Conservation (phyloP, 148 eudicot genomes). For the Spergularia bocconei region DNA sequence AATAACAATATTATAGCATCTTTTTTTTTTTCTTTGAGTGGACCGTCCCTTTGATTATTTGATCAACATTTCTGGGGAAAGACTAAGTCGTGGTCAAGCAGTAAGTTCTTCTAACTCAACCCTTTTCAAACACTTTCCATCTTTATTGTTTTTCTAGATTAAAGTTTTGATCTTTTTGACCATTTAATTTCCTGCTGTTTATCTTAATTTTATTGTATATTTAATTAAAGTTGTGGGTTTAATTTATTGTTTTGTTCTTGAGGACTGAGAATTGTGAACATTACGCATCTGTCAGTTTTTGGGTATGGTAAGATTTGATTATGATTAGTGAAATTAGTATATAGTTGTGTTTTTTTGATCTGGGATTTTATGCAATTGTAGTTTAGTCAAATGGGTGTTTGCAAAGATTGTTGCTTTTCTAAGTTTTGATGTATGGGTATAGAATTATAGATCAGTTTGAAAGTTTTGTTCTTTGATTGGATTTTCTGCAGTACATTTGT, state of each 20-base stretch:
- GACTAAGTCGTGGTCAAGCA: no score
- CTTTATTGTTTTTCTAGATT: background rate
- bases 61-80: no score
- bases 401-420: slow-evolving; percentile 12
- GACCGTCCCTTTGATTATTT: no score
- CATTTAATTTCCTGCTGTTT: background rate
- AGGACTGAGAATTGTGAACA: background rate
- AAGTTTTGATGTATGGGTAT: slow-evolving; percentile 1
- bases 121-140: background rate
- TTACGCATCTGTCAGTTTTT: background rate
- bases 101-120: background rate
- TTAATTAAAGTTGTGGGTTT: background rate
- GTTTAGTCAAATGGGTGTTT: background rate
- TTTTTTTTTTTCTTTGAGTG: background rate
- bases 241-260: background rate
- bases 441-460: background rate
- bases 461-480: background rate
- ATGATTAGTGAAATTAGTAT: background rate
- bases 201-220: background rate
- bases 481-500: background rate
- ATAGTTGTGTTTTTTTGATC: slow-evolving; percentile 8
- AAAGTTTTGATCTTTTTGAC: background rate
- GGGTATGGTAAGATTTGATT: background rate
- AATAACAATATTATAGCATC: background rate
- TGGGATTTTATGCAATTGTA: slow-evolving; percentile 4